These are phyloP conservation scores for Ambrosiella xylebori DNA, from an alignment of 2,329 filamentous ascomycete species.

Conservation along the genomic window DNA sequence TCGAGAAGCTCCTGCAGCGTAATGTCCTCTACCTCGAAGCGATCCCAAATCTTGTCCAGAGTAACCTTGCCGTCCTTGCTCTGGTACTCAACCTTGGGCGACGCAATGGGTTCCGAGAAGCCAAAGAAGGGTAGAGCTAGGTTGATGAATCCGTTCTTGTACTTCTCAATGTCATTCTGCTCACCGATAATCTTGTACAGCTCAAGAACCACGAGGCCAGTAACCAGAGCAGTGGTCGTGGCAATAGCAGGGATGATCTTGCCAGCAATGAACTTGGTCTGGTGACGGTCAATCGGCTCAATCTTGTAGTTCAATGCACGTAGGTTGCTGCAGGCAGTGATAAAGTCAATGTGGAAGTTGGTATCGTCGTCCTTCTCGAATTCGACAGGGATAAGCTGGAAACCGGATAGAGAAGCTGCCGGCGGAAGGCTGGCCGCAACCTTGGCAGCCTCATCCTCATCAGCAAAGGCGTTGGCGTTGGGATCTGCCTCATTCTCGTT, in stretches of 20 bases:
- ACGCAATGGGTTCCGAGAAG: conserved; percentile 91
- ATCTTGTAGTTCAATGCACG: conserved; percentile 98
- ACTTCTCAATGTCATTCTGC: conserved; percentile 92
- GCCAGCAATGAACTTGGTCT: conserved; percentile 98
- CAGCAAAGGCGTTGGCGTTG: conserved; percentile 54
- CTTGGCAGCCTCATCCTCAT: conserved; percentile 57
- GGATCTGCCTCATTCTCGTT: conserved; percentile 93
- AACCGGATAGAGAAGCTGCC: conserved; percentile 66
- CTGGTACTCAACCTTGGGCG: conserved; percentile 79
- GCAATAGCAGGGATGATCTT: conserved; percentile 99
- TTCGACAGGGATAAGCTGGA: conserved; percentile 80
- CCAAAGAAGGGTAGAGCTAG: conserved; percentile 92
- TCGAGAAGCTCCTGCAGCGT: conserved; percentile 71
- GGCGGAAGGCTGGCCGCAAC: conserved; percentile 58
- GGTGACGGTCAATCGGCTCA: conserved; percentile 76
- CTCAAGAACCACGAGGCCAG: conserved; percentile 80
- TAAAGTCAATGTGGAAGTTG: conserved; percentile 98
- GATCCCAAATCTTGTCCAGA: conserved; percentile 95
- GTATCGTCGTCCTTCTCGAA: conserved; percentile 98
- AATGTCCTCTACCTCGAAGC: conserved; percentile 78
- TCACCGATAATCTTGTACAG: conserved; percentile 93
- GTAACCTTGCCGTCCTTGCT: conserved; percentile 62
- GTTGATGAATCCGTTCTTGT: conserved; percentile 98
- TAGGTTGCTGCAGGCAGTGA: conserved; percentile 89
- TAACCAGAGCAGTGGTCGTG: conserved; percentile 89